Base-by-base conservation (phyloP, 768 basidiomycete species). In the Nidularia pulvinata region DNA sequence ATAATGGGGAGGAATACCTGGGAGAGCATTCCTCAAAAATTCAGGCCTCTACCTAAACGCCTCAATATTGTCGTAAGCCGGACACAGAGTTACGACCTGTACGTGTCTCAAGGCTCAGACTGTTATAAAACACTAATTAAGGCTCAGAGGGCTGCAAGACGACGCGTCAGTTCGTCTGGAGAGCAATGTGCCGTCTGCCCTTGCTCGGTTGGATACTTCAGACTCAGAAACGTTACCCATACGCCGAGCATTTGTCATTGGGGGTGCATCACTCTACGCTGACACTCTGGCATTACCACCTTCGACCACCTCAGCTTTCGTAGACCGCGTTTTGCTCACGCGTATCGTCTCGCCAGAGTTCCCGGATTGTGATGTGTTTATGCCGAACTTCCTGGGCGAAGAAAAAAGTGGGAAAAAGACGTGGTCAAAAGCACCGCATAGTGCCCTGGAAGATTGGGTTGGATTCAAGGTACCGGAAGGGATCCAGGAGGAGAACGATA, bases 1-100 rank as follows among this genome's bases (percentile, higher is more conserved):
- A 74, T 98, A 52, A 98, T 99, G 96, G 97, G 97, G 10, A 81
- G 96, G 52, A 94, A 91, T 63, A 96, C 95, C 11, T 99, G 97
- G 97, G 94, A 98, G 72, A 92, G 92, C 66, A 98, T 99, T 51
- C 96, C 97, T 6, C 58, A 64, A 16, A 91, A 85, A 66, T 91
- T 89, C 71, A 79, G 90, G 57, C 97, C 97, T 4, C 78, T 99
- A 16, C 75, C 80, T 42, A 81, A 79, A 44, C 79, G 97, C 48
- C 52, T 80, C 51, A 99, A 98, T 64, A 66, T 95, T 25, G 85
- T 99, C 53, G 70, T 95, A 55, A 88, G 84, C 68, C 76, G 80
- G 48, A 83, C 86, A 59, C 43, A 64, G 25, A 70, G 73, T 46
- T 90, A 86, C 59, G 69, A 82, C 54, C 65, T 89, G 92, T 93